phyloP scores from a whole-genome alignment of 495 filamentous ascomycete genomes.

The Penicillium egyptiacum region DNA sequence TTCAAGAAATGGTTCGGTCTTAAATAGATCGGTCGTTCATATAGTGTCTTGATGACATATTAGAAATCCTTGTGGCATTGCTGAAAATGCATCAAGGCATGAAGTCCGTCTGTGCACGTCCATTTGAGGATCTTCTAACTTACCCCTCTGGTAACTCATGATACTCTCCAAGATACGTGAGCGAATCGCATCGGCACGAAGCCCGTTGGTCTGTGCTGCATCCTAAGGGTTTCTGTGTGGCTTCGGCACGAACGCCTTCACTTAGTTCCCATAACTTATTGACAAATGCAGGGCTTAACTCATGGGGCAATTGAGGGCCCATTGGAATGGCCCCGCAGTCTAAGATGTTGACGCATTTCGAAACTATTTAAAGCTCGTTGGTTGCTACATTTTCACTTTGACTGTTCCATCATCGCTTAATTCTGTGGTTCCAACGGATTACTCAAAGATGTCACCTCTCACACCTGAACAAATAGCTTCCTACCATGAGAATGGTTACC shows the following conservation, averaged over 20 bases:
- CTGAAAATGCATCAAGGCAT: neutral
- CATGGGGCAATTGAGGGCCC: neutral
- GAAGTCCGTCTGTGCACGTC: constrained; percentile 12
- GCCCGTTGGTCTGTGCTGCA: constrained; percentile 19
- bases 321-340: neutral
- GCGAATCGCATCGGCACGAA: constrained; percentile 17
- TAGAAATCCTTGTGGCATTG: neutral
- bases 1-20: neutral
- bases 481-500: constrained; percentile 41
- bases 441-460: constrained; percentile 19
- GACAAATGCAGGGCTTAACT: neutral
- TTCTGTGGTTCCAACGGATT: neutral
- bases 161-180: neutral
- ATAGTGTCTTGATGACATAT: neutral
- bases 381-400: neutral
- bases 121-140: neutral
- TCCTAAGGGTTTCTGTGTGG: neutral
- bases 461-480: constrained; percentile 31
- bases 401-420: neutral
- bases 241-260: constrained; percentile 20
- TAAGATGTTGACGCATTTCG: neutral
- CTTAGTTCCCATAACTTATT: neutral
- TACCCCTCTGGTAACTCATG: neutral
- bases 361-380: neutral
- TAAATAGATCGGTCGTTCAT: neutral